A percentile compares a stretch with the other conserved stretches of the same genome.
These are phyloP conservation scores for Phytophthora pluvialis DNA, from an alignment of 352 stramenopile species.

Conservation along the genomic window DNA sequence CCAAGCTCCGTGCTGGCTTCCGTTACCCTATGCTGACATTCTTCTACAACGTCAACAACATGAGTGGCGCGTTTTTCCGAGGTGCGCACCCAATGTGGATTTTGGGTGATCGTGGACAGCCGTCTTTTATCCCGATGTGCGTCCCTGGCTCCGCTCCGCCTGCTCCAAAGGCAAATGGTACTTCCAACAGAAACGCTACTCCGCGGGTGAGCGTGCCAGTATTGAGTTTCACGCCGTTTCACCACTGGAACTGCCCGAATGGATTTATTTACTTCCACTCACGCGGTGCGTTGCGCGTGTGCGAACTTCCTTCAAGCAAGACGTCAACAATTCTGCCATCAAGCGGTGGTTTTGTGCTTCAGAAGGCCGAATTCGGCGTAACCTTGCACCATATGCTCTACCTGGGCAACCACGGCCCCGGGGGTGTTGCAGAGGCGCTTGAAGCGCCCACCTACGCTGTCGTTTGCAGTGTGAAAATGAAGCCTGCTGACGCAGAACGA, in stretches of 20 bases:
- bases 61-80: slow-evolving; percentile 87
- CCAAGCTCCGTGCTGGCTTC: slow-evolving; percentile 79
- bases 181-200: slow-evolving; percentile 24
- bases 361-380: slow-evolving; percentile 77
- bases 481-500: slow-evolving; percentile 59
- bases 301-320: slow-evolving; percentile 79
- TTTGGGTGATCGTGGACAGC: slow-evolving; percentile 66
- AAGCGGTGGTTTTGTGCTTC: slow-evolving; percentile 77
- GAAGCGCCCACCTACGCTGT: slow-evolving; percentile 83
- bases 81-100: slow-evolving; percentile 88
- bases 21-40: slow-evolving; percentile 87
- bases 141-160: slow-evolving; percentile 44
- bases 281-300: slow-evolving; percentile 76
- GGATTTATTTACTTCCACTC: slow-evolving; percentile 92
- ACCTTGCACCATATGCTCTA: slow-evolving; percentile 88
- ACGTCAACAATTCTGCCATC: slow-evolving; percentile 73
- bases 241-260: slow-evolving; percentile 90
- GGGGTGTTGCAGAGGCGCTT: slow-evolving; percentile 79
- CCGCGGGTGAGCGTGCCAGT: slow-evolving; percentile 73
- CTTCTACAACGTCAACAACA: slow-evolving; percentile 87
- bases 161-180: slow-evolving; percentile 26
- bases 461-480: slow-evolving; percentile 69
- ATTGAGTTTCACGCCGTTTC: slow-evolving; percentile 88
- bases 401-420: slow-evolving; percentile 73
- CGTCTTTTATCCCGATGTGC: slow-evolving; percentile 79